These are phyloP conservation scores for Saksenaea vasiformis DNA, from an alignment of 371 early-diverging fungal genomes.

Conservation along the genomic window DNA sequence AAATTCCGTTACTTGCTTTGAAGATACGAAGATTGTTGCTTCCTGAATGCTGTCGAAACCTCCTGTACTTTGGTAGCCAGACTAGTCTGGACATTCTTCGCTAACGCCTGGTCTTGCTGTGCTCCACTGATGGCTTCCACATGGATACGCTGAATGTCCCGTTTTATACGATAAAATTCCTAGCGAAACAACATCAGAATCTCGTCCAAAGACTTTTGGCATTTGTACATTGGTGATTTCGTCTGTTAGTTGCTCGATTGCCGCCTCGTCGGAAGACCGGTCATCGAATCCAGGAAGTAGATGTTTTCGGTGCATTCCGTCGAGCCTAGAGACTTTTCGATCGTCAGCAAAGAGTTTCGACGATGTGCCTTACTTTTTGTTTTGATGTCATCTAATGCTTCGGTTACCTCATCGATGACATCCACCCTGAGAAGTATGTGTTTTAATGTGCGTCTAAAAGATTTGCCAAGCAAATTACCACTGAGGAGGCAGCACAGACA, in stretches of 20 bases:
- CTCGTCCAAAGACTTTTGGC: not conserved
- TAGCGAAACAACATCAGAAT: conserved; percentile 22
- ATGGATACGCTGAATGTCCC: conserved; percentile 76
- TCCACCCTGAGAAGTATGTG: conserved; percentile 67
- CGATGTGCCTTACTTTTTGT: conserved; percentile 57
- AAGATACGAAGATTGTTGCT: conserved; percentile 85
- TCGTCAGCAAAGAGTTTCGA: not conserved
- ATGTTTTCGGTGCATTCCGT: conserved; percentile 87
- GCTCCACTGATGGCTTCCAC: conserved; percentile 43
- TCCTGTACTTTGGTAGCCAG: conserved; percentile 91
- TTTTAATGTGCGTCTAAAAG: not conserved
- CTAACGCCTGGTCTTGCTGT: conserved; percentile 71
- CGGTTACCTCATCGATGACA: conserved; percentile 82
- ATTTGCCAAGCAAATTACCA: conserved; percentile 54
- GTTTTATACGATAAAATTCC: conserved; percentile 86
- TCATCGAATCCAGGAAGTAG: conserved; percentile 95
- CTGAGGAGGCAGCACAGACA: conserved; percentile 82
- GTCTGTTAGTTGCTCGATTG: conserved; percentile 79
- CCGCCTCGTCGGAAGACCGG: conserved; percentile 78
- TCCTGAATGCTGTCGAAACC: conserved; percentile 78
- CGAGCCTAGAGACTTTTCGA: conserved; percentile 75
- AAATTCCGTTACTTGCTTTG: conserved; percentile 61
- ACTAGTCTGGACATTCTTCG: conserved; percentile 86
- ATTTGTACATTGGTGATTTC: conserved; percentile 76
- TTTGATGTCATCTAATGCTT: conserved; percentile 56